Conservation (phyloP, 208 protist species). For the Jaenimonas drosophilae region DNA sequence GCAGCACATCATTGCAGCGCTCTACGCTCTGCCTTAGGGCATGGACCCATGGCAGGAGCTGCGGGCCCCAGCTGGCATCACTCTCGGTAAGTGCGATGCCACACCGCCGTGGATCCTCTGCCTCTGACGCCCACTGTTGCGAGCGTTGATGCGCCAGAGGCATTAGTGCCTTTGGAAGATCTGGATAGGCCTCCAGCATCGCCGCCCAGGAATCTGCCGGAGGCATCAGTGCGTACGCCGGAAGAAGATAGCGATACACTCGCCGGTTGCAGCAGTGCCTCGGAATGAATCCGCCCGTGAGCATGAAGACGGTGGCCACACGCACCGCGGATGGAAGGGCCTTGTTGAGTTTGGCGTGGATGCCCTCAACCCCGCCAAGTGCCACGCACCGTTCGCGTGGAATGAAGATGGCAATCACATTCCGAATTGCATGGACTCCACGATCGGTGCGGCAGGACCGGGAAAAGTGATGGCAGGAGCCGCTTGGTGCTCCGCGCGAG, state of each 20-base stretch:
- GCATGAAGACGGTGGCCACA: slow-evolving; percentile 30
- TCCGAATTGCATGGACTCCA: slow-evolving; percentile 76
- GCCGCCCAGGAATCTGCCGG: slow-evolving; percentile 48
- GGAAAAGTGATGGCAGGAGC: slow-evolving; percentile 34
- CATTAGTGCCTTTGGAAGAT: slow-evolving; percentile 6
- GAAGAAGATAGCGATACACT: slow-evolving; percentile 76
- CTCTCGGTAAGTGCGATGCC: background rate
- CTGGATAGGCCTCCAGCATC: slow-evolving; percentile 18
- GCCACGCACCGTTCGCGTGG: slow-evolving; percentile 14
- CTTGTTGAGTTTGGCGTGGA: slow-evolving; percentile 23
- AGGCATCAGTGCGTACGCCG: slow-evolving; percentile 60
- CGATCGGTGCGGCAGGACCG: slow-evolving; percentile 78
- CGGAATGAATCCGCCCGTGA: slow-evolving; percentile 68
- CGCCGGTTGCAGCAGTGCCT: slow-evolving; percentile 65
- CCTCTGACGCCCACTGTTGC: too few species aligned
- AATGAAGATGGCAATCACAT: slow-evolving; percentile 68
- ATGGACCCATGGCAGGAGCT: slow-evolving; percentile 19
- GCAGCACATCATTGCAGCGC: slow-evolving; percentile 37
- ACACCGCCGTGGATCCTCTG: too few species aligned
- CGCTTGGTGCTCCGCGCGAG: slow-evolving; percentile 21
- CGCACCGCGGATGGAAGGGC: slow-evolving; percentile 27
- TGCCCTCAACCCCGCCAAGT: slow-evolving; percentile 14
- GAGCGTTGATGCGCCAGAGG: too few species aligned
- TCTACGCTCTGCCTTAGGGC: slow-evolving; percentile 14
- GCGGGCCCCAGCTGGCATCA: too few species aligned